phyloP scores from a whole-genome alignment of 2,329 filamentous ascomycete genomes.

The Penicillium sp. region DNA sequence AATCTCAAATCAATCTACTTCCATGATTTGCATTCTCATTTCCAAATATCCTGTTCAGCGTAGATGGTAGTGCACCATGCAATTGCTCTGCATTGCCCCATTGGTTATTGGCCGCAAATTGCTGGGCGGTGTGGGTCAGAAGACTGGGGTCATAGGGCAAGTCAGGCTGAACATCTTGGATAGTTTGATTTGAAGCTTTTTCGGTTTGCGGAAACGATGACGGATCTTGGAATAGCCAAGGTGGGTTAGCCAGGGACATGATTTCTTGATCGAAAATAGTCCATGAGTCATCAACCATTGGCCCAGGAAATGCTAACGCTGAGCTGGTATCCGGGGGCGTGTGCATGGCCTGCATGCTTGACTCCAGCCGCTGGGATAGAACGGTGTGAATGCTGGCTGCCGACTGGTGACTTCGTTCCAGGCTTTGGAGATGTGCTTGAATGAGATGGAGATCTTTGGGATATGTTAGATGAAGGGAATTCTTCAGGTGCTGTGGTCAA shows the following conservation, averaged over 20 bases:
- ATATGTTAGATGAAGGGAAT: slow-evolving; percentile 2
- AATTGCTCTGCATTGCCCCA: slow-evolving; percentile 1
- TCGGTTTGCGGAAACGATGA: slow-evolving; percentile 12
- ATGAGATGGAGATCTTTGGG: slow-evolving; percentile 34
- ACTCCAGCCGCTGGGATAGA: slow-evolving; percentile 35
- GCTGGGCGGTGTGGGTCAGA: background rate
- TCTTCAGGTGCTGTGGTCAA: background rate
- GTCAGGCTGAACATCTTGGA: background rate
- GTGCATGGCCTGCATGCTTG: slow-evolving; percentile 38
- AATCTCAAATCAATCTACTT: background rate
- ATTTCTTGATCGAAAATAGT: slow-evolving; percentile 42
- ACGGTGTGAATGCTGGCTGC: slow-evolving; percentile 36
- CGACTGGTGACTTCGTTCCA: slow-evolving; percentile 31
- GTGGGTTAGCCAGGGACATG: slow-evolving; percentile 37
- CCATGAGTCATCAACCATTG: slow-evolving; percentile 36
- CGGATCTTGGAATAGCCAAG: slow-evolving; percentile 35
- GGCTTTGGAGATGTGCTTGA: slow-evolving; percentile 34
- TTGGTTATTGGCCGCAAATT: background rate
- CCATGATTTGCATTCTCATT: background rate
- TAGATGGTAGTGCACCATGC: slow-evolving; percentile 4
- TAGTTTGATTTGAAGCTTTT: slow-evolving; percentile 7
- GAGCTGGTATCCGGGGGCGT: slow-evolving; percentile 35
- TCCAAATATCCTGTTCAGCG: slow-evolving; percentile 1
- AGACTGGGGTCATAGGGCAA: slow-evolving; percentile 4
- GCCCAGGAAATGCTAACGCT: slow-evolving; percentile 27